Evolutionary conservation across 768 basidiomycete genomes (phyloP), one percentile per base, ranked within the genome.

Genomic region (Boletus vinaceobasis): DNA sequence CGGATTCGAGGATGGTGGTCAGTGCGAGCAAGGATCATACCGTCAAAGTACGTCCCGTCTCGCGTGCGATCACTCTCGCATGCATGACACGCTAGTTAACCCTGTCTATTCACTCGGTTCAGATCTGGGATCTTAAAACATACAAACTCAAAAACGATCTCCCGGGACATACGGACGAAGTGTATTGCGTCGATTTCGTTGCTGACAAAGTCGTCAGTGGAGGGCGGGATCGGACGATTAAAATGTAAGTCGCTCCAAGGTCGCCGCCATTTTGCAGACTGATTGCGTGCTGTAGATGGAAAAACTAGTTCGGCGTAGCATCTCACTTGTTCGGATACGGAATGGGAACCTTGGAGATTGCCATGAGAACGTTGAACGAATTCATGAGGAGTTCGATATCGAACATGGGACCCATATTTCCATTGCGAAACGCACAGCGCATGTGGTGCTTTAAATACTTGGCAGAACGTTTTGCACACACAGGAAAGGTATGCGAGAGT

Each of bases 141-240:
- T 93, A 91, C 72, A 98, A 99, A 73, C 84, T 99, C 58, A 90
- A 92, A 66, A 85, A 82, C 7, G 96, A 99, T 70, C 83, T 99
- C 17, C 93, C 94, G 0, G 96, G 96, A 19, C 96, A 99, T 68
- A 90, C 89, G 1, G 96, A 99, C 61, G 96, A 99, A 70, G 95
- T 99, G 35, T 98, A 98, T 73, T 98, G 96, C 65, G 96, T 99
- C 15, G 96, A 98, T 72, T 99, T 97, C 67, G 95, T 99, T 2
- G 95, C 94, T 1, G 96, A 99, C 75, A 99, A 99, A 71, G 82
- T 98, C n/a, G 93, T 97, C 60, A 96, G 93, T 66, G 96, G 95
- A n/a, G 96, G 96, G 14, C 76, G 89, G 42, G 96, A 98, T 73
- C 83, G 85, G 63, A 88, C 84, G 19, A 84, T 98, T 11, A 97